These are phyloP conservation scores for Phylloporus sp. DNA, from an alignment of 1,284 basidiomycete genomes.

Conservation along the genomic window DNA sequence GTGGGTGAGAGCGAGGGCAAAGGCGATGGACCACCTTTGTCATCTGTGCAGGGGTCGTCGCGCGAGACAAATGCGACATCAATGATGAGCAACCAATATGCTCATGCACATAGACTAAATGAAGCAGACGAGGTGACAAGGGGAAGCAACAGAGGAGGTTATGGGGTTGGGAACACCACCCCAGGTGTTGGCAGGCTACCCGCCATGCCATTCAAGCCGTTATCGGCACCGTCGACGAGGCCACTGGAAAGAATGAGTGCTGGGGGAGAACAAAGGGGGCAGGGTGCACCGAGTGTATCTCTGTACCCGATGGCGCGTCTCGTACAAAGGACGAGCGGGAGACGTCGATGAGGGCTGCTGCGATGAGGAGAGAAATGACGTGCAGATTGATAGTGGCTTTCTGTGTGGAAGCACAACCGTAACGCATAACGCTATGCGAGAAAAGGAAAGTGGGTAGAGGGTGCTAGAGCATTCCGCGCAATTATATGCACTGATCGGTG, in stretches of 20 bases:
- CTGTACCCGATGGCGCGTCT: slow-evolving; percentile 49
- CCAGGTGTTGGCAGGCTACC: neutral
- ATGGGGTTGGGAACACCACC: neutral
- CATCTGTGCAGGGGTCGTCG: neutral
- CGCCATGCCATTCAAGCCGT: neutral
- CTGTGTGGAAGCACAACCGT: too few relatives aligned
- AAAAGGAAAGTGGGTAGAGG: too few relatives aligned
- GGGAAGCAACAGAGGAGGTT: neutral
- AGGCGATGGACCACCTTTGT: neutral
- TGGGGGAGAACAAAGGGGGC: neutral
- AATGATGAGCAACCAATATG: neutral
- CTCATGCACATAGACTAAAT: neutral
- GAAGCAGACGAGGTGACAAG: neutral
- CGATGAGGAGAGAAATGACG: slow-evolving; percentile 30
- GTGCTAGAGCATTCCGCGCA: too few relatives aligned
- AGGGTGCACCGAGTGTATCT: slow-evolving; percentile 25
- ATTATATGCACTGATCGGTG: too few relatives aligned
- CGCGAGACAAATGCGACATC: neutral
- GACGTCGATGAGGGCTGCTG: slow-evolving; percentile 38
- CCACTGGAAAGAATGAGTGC: slow-evolving; percentile 5
- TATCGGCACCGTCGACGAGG: slow-evolving; percentile 5
- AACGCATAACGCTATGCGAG: too few relatives aligned
- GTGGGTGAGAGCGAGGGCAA: neutral
- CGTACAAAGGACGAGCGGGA: slow-evolving; percentile 47
- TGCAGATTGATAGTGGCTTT: too few relatives aligned